A percentile compares a stretch with the other conserved stretches of the same genome.
phyloP scores from a whole-genome alignment of 2,329 filamentous ascomycete genomes.

The Cercospora sp. region DNA sequence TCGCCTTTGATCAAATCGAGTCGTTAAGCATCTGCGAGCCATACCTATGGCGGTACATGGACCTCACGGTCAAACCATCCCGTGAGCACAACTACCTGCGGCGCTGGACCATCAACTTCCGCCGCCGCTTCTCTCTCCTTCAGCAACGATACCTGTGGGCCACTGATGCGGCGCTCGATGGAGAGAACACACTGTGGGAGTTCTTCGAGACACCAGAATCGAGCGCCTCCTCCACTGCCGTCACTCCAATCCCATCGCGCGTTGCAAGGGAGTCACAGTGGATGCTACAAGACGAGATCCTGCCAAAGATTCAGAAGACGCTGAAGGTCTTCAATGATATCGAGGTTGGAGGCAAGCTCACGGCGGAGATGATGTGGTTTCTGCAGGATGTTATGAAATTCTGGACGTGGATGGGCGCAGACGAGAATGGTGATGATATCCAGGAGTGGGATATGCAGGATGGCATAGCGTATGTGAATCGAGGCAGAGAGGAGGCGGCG shows the following conservation, averaged over 20 bases:
- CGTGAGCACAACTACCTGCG: constrained; percentile 8
- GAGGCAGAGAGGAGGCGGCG: constrained; percentile 8
- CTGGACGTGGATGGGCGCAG: neutral
- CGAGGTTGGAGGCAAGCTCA: neutral
- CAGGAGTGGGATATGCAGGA: neutral
- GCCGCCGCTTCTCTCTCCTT: neutral
- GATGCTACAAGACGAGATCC: constrained; percentile 3
- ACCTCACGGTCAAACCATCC: neutral
- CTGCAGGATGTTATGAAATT: neutral
- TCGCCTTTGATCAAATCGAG: neutral
- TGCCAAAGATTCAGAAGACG: neutral
- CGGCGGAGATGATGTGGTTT: constrained; percentile 7
- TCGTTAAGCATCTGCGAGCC: constrained; percentile 6
- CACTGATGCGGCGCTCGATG: neutral
- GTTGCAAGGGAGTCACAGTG: neutral
- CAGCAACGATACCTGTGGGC: neutral
- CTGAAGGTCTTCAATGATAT: neutral
- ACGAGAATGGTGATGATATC: neutral
- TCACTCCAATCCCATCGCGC: neutral
- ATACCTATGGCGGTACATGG: neutral
- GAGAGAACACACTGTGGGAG: neutral
- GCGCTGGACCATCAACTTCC: constrained; percentile 8
- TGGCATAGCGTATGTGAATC: neutral
- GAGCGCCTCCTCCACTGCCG: neutral
- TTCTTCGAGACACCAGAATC: neutral